These are phyloP conservation scores for Geotrichum australiense DNA, from an alignment of 1,139 yeast species.

Conservation along the genomic window DNA sequence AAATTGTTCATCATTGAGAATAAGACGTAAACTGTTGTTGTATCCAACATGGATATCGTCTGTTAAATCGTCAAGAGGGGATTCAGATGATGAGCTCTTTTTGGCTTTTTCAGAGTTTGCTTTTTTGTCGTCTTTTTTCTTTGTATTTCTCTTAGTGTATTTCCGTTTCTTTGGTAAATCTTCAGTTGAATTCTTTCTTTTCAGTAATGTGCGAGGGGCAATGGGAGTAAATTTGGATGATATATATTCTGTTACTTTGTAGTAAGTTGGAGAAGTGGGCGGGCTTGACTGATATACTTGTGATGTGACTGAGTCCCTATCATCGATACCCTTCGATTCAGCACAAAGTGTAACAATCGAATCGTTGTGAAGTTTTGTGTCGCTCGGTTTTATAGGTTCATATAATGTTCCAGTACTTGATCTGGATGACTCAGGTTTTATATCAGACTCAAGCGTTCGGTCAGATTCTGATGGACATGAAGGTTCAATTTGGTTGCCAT, in stretches of 20 bases:
- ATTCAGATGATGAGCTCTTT: not conserved
- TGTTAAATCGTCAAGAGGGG: too few relatives aligned
- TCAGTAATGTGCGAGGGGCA: not conserved
- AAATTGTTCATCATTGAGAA: too few relatives aligned
- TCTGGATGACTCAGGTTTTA: too few relatives aligned
- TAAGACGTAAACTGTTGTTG: too few relatives aligned
- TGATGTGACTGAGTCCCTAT: not conserved
- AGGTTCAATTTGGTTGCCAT: too few relatives aligned
- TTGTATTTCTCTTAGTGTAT: not conserved
- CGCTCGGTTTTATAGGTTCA: too few relatives aligned
- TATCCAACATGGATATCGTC: too few relatives aligned
- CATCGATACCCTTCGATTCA: not conserved
- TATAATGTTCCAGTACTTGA: too few relatives aligned
- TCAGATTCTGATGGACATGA: too few relatives aligned
- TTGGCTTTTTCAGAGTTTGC: not conserved
- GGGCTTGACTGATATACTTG: not conserved
- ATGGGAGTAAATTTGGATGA: not conserved
- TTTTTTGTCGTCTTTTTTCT: not conserved
- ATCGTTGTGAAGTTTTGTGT: not conserved
- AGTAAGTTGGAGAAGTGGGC: slow-evolving; percentile 1
- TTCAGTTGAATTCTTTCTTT: not conserved
- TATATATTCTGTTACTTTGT: not conserved
- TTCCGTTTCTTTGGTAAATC: not conserved
- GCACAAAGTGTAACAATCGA: not conserved
- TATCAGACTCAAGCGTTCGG: too few relatives aligned